Evolutionary conservation across 2,329 filamentous ascomycete genomes (phyloP).

Genomic region (Monosporascus cannonballus): DNA sequence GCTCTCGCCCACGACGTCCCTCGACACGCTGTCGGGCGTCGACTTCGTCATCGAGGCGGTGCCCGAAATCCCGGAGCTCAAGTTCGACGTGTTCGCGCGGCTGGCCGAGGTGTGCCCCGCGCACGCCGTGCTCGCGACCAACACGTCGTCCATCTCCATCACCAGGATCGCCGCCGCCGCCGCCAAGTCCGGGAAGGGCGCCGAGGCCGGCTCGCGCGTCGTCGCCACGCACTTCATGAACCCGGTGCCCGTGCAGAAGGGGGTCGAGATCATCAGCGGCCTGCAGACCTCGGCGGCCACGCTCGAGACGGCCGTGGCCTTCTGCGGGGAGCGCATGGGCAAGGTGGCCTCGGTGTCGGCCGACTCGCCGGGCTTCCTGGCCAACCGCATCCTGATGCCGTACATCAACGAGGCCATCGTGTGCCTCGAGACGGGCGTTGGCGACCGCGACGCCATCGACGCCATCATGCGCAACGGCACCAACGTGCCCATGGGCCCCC

Average conservation of each 20-base stretch:
- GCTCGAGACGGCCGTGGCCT: slow-evolving; percentile 72
- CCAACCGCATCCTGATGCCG: slow-evolving; percentile 96
- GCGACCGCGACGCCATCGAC: slow-evolving; percentile 86
- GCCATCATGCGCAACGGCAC: slow-evolving; percentile 99
- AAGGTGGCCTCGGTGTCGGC: slow-evolving; percentile 85
- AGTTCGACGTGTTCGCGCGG: slow-evolving; percentile 78
- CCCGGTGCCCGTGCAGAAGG: slow-evolving; percentile 92
- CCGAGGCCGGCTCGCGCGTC: slow-evolving; percentile 77
- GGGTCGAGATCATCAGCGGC: slow-evolving; percentile 94
- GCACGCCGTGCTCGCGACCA: slow-evolving; percentile 89
- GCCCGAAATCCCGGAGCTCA: slow-evolving; percentile 83
- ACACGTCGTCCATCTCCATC: slow-evolving; percentile 98
- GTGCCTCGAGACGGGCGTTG: slow-evolving; percentile 89
- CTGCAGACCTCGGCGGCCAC: slow-evolving; percentile 84
- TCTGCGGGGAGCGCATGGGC: slow-evolving; percentile 79
- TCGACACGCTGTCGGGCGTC: slow-evolving; percentile 73
- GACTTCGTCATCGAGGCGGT: slow-evolving; percentile 99
- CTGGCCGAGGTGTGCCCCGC: slow-evolving; percentile 75
- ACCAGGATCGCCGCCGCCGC: slow-evolving; percentile 91
- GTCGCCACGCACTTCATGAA: slow-evolving; percentile 99
- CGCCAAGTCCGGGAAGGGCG: slow-evolving; percentile 69
- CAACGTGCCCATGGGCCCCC: slow-evolving; percentile 95
- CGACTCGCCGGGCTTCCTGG: slow-evolving; percentile 89
- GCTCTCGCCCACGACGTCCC: slow-evolving; percentile 62
- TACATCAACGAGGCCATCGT: slow-evolving; percentile 97